phyloP scores from a whole-genome alignment of 192 early-diverging fungal species.

The Coemansia sp. region DNA sequence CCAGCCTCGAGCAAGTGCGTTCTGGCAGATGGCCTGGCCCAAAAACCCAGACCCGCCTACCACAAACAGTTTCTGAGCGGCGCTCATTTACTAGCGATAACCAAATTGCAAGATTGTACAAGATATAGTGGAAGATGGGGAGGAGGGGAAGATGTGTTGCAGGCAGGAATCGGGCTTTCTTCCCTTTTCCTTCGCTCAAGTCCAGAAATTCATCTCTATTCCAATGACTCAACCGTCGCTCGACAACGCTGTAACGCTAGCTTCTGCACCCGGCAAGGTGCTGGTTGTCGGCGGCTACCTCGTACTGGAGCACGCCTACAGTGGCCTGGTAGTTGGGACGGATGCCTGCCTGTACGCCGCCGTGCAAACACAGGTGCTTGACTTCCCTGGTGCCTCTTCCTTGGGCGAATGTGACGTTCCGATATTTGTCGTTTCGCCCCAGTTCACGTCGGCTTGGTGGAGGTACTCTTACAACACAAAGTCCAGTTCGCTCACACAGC shows the following conservation, averaged over 20 bases:
- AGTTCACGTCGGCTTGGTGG: slow-evolving; percentile 87
- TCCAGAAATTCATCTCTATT: slow-evolving; percentile 3
- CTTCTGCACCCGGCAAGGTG: slow-evolving; percentile 96
- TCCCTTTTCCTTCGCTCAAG: neutral
- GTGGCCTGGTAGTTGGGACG: slow-evolving; percentile 83
- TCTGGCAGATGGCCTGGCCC: slow-evolving; percentile 55
- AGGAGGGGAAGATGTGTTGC: neutral
- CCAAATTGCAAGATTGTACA: too few relatives aligned
- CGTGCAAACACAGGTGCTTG: slow-evolving; percentile 44
- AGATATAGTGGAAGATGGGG: neutral
- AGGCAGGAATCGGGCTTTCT: neutral
- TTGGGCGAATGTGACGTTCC: slow-evolving; percentile 9
- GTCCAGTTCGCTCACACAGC: slow-evolving; percentile 22
- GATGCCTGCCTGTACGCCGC: slow-evolving; percentile 82
- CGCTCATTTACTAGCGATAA: slow-evolving; percentile 10
- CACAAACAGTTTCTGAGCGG: slow-evolving; percentile 54
- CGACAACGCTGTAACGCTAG: slow-evolving; percentile 43
- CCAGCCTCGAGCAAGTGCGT: slow-evolving; percentile 49
- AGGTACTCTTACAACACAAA: slow-evolving; percentile 55
- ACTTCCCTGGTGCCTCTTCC: neutral
- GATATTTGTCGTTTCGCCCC: slow-evolving; percentile 73
- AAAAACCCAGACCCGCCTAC: slow-evolving; percentile 65
- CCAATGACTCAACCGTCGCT: slow-evolving; percentile 10
- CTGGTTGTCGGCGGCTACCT: slow-evolving; percentile 93
- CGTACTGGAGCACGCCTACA: slow-evolving; percentile 77